Evolutionary conservation across 2,329 filamentous ascomycete species (phyloP), one percentile per base, ranked within the genome.

Genomic region (Colletotrichum karsti): DNA sequence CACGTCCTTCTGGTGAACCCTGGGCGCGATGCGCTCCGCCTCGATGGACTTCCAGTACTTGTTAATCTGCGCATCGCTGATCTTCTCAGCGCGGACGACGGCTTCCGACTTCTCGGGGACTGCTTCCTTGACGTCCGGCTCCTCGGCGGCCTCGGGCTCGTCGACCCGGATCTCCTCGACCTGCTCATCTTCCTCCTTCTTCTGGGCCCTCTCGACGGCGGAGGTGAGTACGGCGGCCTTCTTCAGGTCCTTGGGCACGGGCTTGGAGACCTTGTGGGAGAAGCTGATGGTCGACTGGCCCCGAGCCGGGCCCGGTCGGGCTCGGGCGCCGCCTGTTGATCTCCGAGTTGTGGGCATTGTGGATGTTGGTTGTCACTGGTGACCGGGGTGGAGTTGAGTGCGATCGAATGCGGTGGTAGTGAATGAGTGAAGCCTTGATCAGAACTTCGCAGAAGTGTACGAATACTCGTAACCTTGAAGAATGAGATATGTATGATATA

Each of bases 1-100:
- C 72, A 98, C 77, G 3, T 85, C 91, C 73, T 91, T 80, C 80
- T 97, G 94, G 75, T 98, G 96, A 37, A 97, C 90, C 73, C 92
- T 83, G 44, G 88, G 87, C 18, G 93, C 88, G 67, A 85, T 86
- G 72, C 93, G 86, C 74, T 90, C 85, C 42, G 83, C 82, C 82
- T 97, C 93, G 72, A 95, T 89, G 10, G 79, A 79, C 71, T 83
- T 84, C 94, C 94, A 98, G 78, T 97, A 98, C 75, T 84, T 85
- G 73, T 87, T 87, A 70, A 98, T 90, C 73, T 93, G 90, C 53
- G 86, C 82, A 63, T 92, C 87, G 7, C 87, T 88, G 44, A 97
- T 80, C 72, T 88, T 87, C 70, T 88, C 84, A 1, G 94, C 94
- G 67, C 80, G 81, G 24, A 84, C 72, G 73, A 92, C 86, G 6